Evolutionary conservation across 2,329 filamentous ascomycete genomes (phyloP).

Genomic region (Keithomyces neogunnii): DNA sequence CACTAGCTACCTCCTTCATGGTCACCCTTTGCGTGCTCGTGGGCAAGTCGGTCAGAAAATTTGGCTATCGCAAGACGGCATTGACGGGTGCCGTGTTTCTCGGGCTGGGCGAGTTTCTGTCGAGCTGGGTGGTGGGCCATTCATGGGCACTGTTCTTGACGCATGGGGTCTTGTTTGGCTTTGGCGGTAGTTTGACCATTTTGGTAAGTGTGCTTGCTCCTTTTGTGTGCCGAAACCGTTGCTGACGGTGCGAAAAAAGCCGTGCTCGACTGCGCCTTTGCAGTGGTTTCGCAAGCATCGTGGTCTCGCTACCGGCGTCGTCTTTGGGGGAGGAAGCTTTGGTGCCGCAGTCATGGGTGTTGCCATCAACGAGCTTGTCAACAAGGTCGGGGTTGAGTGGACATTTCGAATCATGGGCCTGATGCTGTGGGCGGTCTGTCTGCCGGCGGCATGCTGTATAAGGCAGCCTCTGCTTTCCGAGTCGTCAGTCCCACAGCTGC

Average conservation of each 20-base stretch:
- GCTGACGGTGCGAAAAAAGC: constrained; percentile 8
- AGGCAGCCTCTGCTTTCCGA: constrained; percentile 7
- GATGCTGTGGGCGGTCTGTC: constrained; percentile 18
- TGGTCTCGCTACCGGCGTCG: constrained; percentile 18
- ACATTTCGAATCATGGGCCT: constrained; percentile 18
- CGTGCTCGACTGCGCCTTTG: constrained; percentile 17
- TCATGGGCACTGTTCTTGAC: constrained; percentile 16
- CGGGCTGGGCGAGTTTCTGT: constrained; percentile 18
- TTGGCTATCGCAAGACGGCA: constrained; percentile 15
- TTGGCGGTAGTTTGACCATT: constrained; percentile 17
- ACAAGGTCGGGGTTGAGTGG: constrained; percentile 16
- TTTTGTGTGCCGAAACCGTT: background rate
- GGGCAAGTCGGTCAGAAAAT: constrained; percentile 13
- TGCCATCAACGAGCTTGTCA: constrained; percentile 13
- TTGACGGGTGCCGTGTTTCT: constrained; percentile 15
- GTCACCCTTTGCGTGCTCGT: constrained; percentile 16
- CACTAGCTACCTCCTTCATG: constrained; percentile 19
- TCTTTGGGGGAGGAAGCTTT: constrained; percentile 18
- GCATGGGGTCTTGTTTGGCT: constrained; percentile 18
- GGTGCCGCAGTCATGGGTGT: constrained; percentile 19
- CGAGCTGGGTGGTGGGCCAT: constrained; percentile 15
- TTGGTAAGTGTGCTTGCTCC: constrained; percentile 11
- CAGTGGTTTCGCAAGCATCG: constrained; percentile 17
- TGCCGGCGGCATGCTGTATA: constrained; percentile 17
- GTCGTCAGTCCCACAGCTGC: constrained; percentile 11